These are phyloP conservation scores for Macrolepiota albuminosa DNA, from an alignment of 768 basidiomycete species.

Conservation along the genomic window DNA sequence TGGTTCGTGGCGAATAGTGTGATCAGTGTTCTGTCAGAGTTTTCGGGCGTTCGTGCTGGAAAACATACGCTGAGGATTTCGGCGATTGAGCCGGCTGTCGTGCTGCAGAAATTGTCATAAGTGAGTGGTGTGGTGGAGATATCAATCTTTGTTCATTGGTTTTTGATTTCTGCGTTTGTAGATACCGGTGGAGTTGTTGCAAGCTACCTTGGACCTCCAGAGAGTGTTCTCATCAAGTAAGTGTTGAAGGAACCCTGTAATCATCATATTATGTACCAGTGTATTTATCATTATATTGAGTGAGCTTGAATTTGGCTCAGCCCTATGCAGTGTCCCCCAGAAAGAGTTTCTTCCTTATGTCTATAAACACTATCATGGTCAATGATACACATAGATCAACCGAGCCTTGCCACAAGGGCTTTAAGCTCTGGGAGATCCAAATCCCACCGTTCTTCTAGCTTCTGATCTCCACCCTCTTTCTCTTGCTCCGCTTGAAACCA, in stretches of 20 bases:
- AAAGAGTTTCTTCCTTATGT: background rate
- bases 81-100: slow-evolving; percentile 56
- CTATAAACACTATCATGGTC: background rate
- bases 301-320: too few relatives aligned
- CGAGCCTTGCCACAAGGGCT: background rate
- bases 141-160: background rate
- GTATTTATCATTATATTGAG: too few relatives aligned
- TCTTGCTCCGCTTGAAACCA: slow-evolving; percentile 1
- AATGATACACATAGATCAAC: background rate
- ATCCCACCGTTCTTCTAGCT: slow-evolving; percentile 7
- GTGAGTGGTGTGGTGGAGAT: slow-evolving; percentile 23
- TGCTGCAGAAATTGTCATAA: slow-evolving; percentile 57
- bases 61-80: slow-evolving; percentile 55
- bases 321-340: too few relatives aligned
- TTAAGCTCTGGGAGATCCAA: slow-evolving; percentile 1
- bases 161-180: slow-evolving; percentile 17
- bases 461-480: slow-evolving; percentile 2
- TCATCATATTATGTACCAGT: too few relatives aligned
- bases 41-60: slow-evolving; percentile 40
- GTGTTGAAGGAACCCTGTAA: background rate
- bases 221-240: slow-evolving; percentile 34
- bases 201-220: slow-evolving; percentile 63
- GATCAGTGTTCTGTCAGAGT: slow-evolving; percentile 33
- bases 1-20: slow-evolving; percentile 52
- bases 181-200: slow-evolving; percentile 51